Evolutionary conservation across 2,329 filamentous ascomycete genomes (phyloP).

Genomic region (Fusarium irregulare): DNA sequence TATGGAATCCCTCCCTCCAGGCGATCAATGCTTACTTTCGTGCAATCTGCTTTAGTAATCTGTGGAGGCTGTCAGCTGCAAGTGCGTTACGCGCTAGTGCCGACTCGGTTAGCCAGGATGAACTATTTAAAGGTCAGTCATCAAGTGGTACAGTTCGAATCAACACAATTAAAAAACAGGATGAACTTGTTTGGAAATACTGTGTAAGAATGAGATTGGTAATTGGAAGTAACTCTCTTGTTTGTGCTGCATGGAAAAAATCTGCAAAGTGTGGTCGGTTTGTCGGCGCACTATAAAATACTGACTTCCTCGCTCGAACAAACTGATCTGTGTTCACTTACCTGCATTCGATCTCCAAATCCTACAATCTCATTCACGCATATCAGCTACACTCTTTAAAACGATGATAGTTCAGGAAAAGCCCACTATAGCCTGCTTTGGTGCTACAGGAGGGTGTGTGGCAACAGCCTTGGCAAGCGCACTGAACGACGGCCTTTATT

Average conservation of each 20-base stretch:
- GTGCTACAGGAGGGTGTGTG: not conserved
- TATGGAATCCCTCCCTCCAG: not conserved
- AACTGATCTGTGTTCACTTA: not conserved
- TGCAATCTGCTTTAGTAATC: not conserved
- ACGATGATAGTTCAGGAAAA: not conserved
- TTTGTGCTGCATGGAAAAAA: too few relatives aligned
- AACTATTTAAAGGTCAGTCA: not conserved
- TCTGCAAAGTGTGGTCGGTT: too few relatives aligned
- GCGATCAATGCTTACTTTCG: not conserved
- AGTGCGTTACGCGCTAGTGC: not conserved
- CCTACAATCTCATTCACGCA: too few relatives aligned
- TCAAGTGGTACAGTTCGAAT: too few relatives aligned
- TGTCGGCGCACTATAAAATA: not conserved
- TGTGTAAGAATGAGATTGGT: not conserved
- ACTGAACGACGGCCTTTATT: not conserved
- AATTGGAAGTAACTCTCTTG: not conserved
- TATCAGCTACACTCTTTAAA: accelerated
- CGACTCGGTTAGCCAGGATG: not conserved
- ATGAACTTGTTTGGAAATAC: not conserved
- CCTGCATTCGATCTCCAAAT: not conserved
- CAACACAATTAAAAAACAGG: too few relatives aligned
- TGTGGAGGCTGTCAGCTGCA: not conserved
- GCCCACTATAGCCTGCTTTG: not conserved
- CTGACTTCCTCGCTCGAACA: not conserved
- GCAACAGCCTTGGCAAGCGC: not conserved